phyloP scores from a whole-genome alignment of 2,329 filamentous ascomycete species.

The Diaporthe velutina region DNA sequence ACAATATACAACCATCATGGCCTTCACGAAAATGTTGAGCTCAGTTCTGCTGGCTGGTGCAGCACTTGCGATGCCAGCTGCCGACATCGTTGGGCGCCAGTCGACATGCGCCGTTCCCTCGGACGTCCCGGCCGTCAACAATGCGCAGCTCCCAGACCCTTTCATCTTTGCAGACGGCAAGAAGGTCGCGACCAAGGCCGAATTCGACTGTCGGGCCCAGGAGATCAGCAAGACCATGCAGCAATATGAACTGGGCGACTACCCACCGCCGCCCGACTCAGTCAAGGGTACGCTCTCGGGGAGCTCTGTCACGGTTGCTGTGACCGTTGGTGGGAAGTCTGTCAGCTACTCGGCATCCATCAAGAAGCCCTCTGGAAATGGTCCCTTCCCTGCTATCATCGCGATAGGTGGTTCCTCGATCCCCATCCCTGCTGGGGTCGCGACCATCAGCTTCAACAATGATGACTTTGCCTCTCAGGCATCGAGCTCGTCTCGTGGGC shows the following conservation, averaged over 20 bases:
- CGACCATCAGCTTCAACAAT: constrained; percentile 71
- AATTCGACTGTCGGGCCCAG: constrained; percentile 61
- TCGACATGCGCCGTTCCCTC: constrained; percentile 50
- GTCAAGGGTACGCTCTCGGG: constrained; percentile 60
- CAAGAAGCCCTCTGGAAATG: constrained; percentile 56
- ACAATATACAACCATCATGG: background rate
- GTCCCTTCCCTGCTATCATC: constrained; percentile 69
- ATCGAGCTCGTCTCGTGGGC: constrained; percentile 61
- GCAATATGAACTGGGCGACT: constrained; percentile 64
- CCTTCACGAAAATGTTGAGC: constrained; percentile 1
- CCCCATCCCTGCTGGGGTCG: constrained; percentile 66
- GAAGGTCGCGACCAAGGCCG: constrained; percentile 58
- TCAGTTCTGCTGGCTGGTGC: constrained; percentile 49
- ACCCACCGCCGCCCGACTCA: constrained; percentile 59
- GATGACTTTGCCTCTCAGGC: constrained; percentile 67
- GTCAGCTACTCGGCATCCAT: constrained; percentile 60
- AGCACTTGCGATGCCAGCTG: constrained; percentile 50
- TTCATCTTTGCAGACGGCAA: constrained; percentile 59
- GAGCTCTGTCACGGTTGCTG: constrained; percentile 57
- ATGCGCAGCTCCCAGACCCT: constrained; percentile 59
- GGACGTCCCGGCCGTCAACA: constrained; percentile 52
- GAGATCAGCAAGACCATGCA: constrained; percentile 63
- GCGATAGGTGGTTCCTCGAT: constrained; percentile 67
- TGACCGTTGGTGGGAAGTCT: constrained; percentile 58
- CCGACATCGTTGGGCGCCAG: constrained; percentile 52